Conservation (phyloP, 2,329 filamentous ascomycete species). For the Curvularia sp. region DNA sequence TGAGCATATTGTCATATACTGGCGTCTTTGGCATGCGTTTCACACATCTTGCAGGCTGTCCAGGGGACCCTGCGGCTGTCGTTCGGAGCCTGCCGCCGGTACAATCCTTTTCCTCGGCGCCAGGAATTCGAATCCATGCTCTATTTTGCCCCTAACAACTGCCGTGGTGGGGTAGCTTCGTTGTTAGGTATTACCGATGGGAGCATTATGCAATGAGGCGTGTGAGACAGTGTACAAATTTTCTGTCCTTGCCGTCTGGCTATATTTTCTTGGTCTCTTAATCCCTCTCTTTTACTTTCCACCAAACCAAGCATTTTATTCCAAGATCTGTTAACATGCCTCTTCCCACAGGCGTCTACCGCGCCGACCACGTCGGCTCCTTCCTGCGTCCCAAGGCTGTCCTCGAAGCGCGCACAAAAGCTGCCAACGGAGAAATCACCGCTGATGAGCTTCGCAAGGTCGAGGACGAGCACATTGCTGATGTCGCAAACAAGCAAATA, state of each 20-base stretch:
- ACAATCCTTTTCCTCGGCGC: constrained; percentile 18
- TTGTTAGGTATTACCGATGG: constrained; percentile 10
- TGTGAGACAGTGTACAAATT: constrained; percentile 17
- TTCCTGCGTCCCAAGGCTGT: constrained; percentile 61
- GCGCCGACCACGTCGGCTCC: constrained; percentile 64
- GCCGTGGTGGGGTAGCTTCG: constrained; percentile 46
- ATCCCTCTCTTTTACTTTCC: neutral
- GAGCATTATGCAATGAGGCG: constrained; percentile 15
- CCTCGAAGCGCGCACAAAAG: constrained; percentile 58
- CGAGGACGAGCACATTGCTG: constrained; percentile 59
- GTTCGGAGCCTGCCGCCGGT: constrained; percentile 10
- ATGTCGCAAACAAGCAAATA: constrained; percentile 59
- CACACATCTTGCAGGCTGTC: neutral
- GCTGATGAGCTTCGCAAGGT: constrained; percentile 57
- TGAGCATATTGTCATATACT: neutral
- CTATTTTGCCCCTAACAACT: constrained; percentile 38
- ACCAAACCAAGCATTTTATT: neutral
- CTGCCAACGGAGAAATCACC: constrained; percentile 54
- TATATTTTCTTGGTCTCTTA: neutral
- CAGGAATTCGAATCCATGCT: constrained; percentile 15
- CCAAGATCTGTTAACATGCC: constrained; percentile 36
- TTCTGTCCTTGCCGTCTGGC: constrained; percentile 6
- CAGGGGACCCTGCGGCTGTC: neutral
- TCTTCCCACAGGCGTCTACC: constrained; percentile 51
- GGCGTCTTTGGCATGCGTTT: neutral